Base-by-base conservation (phyloP, 1,284 basidiomycete genomes). In the Trichosporon sp. region DNA sequence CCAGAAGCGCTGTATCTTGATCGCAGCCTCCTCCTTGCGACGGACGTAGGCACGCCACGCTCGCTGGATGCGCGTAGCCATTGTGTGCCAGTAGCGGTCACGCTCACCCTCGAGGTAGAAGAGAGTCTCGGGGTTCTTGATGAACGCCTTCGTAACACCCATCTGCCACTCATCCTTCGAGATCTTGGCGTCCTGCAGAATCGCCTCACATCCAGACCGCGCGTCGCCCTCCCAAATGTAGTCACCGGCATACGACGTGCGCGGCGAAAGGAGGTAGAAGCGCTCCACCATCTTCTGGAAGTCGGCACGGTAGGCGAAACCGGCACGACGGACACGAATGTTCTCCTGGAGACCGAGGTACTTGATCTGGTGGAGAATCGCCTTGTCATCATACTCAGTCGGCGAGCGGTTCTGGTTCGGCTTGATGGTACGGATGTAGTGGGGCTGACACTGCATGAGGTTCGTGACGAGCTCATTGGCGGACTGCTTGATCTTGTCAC, bases 81-180 rank as follows among this genome's bases (percentile, higher is more conserved):
- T 99, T 81, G 98, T 98, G 85, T 99, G 97, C 97, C 97, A 99
- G 85, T 99, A 99, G 71, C 92, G 90, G 82, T 99, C 97, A 68
- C 96, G 91, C 94, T 99, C 98, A 21, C 94, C 96, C 85, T 99
- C 96, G 69, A 99, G 87, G 21, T 96, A 97, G 83, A 99, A 99
- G 26, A 99, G 89, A 92, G 96, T 99, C 84, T 99, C 96, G 0
- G 96, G 96, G 81, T 96, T 98, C 88, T 99, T 99, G 86, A 99
- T 99, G 84, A 99, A 99, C 0, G 96, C 96, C 81, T 99, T 99
- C 11, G 96, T 97, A 1, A 91, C 90, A 75, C 97, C 96, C 94
- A 99, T 97, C 85, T 99, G 96, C 96, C 96, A 99, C 84, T 99
- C 96, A 70, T 98, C 96, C 78, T 90, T 91, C 1, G 93, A 89